A percentile compares a stretch with the other conserved stretches of the same genome.
phyloP scores from a whole-genome alignment of 345 rosid genomes.

The Theobroma cacao region DNA sequence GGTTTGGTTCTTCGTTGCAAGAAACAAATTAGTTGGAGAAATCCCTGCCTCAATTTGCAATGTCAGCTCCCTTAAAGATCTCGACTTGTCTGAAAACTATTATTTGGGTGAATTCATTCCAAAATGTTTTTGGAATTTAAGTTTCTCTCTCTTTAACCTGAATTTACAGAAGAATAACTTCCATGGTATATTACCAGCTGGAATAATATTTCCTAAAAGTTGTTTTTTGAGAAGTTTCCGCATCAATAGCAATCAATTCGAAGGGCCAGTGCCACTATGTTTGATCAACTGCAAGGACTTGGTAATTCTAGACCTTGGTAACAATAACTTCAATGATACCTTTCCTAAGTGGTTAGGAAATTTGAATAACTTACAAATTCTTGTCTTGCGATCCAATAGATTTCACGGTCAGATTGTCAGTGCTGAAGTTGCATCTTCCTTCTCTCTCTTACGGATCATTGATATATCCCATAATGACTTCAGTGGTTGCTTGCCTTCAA shows the following conservation, averaged over 20 bases:
- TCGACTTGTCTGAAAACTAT: background rate
- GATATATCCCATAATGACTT: constrained; percentile 10
- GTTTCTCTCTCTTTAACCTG: background rate
- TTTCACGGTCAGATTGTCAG: background rate
- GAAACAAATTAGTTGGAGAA: background rate
- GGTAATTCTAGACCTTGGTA: background rate
- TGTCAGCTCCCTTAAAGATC: background rate
- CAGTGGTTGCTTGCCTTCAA: background rate
- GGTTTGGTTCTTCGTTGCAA: background rate
- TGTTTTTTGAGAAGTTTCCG: background rate
- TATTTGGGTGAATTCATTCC: background rate
- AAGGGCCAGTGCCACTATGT: constrained; percentile 11
- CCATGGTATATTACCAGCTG: too few relatives aligned
- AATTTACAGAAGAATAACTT: too few relatives aligned
- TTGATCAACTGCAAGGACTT: constrained; percentile 15
- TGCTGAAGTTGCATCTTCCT: background rate
- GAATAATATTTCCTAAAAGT: too few relatives aligned
- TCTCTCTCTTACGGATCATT: background rate
- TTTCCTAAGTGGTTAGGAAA: constrained; percentile 17
- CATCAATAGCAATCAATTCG: constrained; percentile 17
- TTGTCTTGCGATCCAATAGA: constrained; percentile 1
- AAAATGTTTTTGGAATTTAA: background rate
- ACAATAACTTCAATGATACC: constrained; percentile 10
- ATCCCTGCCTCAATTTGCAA: background rate
- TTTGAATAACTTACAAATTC: background rate